phyloP scores from a whole-genome alignment of 108 stramenopile species.

The Asterionellopsis glacialis region DNA sequence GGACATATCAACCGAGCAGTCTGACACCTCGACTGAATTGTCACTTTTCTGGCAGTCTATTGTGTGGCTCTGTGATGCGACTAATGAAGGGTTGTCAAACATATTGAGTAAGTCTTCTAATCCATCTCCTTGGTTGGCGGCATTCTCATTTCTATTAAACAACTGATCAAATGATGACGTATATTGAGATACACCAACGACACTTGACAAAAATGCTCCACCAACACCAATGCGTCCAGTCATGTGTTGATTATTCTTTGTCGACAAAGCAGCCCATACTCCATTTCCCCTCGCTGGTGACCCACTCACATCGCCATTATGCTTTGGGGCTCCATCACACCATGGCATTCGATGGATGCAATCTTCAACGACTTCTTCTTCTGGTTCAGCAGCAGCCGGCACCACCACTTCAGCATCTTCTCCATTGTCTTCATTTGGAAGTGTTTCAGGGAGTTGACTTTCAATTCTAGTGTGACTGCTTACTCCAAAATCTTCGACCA shows the following conservation, averaged over 20 bases:
- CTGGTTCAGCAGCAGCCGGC: background rate
- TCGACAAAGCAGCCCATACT: background rate
- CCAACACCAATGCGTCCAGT: background rate
- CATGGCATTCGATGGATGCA: background rate
- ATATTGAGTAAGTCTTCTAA: slow-evolving; percentile 6
- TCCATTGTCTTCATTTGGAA: background rate
- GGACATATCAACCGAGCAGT: slow-evolving; percentile 2
- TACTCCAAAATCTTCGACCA: background rate
- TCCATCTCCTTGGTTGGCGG: background rate
- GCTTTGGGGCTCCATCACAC: background rate
- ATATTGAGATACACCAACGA: background rate
- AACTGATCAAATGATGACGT: background rate
- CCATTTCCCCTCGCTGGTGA: background rate
- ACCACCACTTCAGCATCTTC: background rate
- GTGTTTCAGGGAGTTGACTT: too few relatives aligned
- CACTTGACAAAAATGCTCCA: background rate
- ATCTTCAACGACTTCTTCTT: background rate
- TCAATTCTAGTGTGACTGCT: too few relatives aligned
- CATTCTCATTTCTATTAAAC: background rate
- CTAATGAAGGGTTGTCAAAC: background rate
- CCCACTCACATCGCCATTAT: background rate
- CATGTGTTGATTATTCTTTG: background rate
- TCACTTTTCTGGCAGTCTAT: background rate
- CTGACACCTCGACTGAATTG: background rate
- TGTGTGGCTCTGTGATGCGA: slow-evolving; percentile 1